A percentile compares a stretch with the other conserved stretches of the same genome.
phyloP scores from a whole-genome alignment of 2,329 filamentous ascomycete genomes.

The Hortaea sp. region DNA sequence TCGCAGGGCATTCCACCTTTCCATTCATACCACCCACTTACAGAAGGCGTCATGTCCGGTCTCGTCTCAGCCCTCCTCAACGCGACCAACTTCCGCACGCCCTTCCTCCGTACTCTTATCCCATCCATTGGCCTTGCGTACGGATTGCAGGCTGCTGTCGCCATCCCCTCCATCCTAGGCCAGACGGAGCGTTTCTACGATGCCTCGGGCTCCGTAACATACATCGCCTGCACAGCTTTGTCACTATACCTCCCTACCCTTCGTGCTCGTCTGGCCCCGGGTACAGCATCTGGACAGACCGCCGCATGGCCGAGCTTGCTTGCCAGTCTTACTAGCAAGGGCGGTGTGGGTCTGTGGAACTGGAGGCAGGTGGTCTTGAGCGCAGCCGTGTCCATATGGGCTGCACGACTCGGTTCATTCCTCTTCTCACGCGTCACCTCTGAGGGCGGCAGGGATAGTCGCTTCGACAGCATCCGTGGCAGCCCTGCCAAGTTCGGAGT shows the following conservation, averaged over 20 bases:
- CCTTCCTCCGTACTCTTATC: constrained; percentile 52
- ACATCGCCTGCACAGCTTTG: constrained; percentile 53
- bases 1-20: neutral
- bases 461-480: constrained; percentile 46
- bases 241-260: constrained; percentile 52
- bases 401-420: constrained; percentile 51
- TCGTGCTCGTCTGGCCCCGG: constrained; percentile 42
- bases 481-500: constrained; percentile 44
- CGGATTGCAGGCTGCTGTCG: constrained; percentile 52
- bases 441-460: constrained; percentile 48
- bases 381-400: constrained; percentile 52
- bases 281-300: constrained; percentile 26
- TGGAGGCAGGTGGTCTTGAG: constrained; percentile 52
- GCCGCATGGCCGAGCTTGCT: constrained; percentile 40
- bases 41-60: constrained; percentile 16
- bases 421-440: constrained; percentile 52
- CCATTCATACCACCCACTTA: neutral
- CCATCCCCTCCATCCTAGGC: constrained; percentile 49
- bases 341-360: constrained; percentile 39
- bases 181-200: constrained; percentile 61
- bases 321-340: constrained; percentile 34
- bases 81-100: constrained; percentile 49
- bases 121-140: constrained; percentile 54
- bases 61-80: constrained; percentile 43
- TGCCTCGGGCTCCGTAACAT: constrained; percentile 55